These are phyloP conservation scores for Amanita phalloides DNA, from an alignment of 768 basidiomycete genomes.

Conservation along the genomic window DNA sequence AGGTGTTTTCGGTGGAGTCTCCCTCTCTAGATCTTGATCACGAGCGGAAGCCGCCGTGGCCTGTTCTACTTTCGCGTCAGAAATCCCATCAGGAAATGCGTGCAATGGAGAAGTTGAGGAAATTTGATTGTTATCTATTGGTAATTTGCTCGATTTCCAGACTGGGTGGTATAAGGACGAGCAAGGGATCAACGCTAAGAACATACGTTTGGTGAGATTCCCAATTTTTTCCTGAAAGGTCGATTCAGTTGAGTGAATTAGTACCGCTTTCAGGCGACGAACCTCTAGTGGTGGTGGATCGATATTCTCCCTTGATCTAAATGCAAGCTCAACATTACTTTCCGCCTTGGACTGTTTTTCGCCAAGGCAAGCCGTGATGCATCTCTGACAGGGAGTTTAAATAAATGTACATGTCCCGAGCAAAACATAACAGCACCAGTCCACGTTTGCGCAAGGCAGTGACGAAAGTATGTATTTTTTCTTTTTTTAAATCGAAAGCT, in stretches of 20 bases:
- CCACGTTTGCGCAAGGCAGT: conserved; percentile 30
- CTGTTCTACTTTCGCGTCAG: background rate
- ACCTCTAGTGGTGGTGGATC: conserved; percentile 5
- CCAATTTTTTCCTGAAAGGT: conserved; percentile 14
- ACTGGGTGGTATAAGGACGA: background rate
- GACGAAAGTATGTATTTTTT: conserved; percentile 25
- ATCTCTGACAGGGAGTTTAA: conserved; percentile 3
- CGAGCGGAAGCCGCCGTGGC: background rate
- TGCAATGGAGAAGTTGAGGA: background rate
- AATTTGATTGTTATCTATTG: background rate
- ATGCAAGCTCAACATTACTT: conserved; percentile 13
- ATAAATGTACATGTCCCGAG: background rate
- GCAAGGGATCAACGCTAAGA: background rate
- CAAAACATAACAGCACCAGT: conserved; percentile 25
- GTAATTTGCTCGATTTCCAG: conserved; percentile 4
- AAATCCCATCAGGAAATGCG: background rate
- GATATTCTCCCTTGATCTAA: conserved; percentile 5
- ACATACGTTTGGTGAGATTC: conserved; percentile 15
- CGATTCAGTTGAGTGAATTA: background rate
- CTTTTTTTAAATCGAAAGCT: conserved; percentile 26
- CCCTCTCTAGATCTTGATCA: background rate
- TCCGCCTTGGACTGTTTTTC: conserved; percentile 17
- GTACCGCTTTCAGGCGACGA: background rate
- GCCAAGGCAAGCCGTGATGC: background rate
- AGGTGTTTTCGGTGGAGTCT: too few species aligned